Evolutionary conservation across 225 moss, liverwort and hornwort species (phyloP).

Genomic region (Neckera pumila): DNA sequence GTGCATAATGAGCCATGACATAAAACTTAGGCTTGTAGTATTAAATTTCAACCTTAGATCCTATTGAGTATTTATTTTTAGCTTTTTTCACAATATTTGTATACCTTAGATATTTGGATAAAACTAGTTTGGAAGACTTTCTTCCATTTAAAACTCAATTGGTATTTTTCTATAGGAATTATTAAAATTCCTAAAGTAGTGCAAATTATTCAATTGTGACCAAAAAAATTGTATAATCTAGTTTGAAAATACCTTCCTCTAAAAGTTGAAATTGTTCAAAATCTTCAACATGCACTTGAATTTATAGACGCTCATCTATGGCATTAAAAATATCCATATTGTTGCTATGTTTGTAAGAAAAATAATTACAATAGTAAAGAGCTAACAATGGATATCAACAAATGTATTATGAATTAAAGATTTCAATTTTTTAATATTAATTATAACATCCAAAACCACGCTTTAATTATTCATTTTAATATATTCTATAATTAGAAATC

Average conservation of each 20-base stretch:
- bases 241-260: neutral
- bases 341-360: neutral
- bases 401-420: neutral
- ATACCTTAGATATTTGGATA: neutral
- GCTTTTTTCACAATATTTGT: neutral
- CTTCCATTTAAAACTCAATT: neutral
- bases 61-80: neutral
- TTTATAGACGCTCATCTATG: rapidly evolving
- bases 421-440: neutral
- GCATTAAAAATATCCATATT: neutral
- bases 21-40: too few relatives aligned
- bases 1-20: neutral
- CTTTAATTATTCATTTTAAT: neutral
- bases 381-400: neutral
- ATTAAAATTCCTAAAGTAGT: neutral
- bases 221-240: neutral
- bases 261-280: neutral
- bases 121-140: rapidly evolving
- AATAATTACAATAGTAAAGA: neutral
- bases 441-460: neutral
- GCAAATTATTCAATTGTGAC: neutral
- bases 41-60: neutral
- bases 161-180: neutral
- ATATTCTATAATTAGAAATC: neutral
- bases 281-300: neutral